Conservation (phyloP, 306 rosid genomes). For the Pueraria montana region DNA sequence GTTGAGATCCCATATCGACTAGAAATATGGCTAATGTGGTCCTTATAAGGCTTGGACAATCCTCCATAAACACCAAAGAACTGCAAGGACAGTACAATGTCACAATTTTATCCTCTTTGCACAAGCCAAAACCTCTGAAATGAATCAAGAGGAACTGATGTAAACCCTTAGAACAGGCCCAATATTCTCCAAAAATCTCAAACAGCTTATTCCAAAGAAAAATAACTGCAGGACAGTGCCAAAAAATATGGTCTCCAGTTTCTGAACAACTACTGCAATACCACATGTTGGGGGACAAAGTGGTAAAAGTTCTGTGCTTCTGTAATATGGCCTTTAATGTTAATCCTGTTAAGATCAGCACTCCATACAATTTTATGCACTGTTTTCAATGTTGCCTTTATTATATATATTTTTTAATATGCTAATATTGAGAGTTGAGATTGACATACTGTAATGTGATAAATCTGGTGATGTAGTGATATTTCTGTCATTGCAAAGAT, state of each 20-base stretch:
- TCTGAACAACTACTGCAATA: constrained; percentile 5
- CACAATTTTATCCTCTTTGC: background rate
- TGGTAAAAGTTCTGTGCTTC: background rate
- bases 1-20: too few relatives aligned
- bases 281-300: background rate
- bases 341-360: constrained; percentile 13
- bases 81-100: background rate
- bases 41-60: too few relatives aligned
- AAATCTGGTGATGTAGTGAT: constrained; percentile 67
- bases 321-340: background rate
- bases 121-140: background rate
- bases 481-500: constrained; percentile 92
- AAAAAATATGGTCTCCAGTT: constrained; percentile 1
- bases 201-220: constrained; percentile 28
- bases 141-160: background rate
- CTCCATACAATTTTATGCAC: background rate
- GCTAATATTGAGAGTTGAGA: background rate
- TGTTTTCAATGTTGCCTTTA: constrained; percentile 15
- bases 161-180: background rate
- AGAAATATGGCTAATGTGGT: too few relatives aligned
- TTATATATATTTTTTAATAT: constrained; percentile 13
- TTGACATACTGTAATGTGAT: constrained; percentile 34
- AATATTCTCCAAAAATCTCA: background rate
- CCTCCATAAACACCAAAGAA: background rate
- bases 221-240: background rate